Evolutionary conservation across 2,329 filamentous ascomycete genomes (phyloP).

Genomic region (Ambrosiella cleistominuta): DNA sequence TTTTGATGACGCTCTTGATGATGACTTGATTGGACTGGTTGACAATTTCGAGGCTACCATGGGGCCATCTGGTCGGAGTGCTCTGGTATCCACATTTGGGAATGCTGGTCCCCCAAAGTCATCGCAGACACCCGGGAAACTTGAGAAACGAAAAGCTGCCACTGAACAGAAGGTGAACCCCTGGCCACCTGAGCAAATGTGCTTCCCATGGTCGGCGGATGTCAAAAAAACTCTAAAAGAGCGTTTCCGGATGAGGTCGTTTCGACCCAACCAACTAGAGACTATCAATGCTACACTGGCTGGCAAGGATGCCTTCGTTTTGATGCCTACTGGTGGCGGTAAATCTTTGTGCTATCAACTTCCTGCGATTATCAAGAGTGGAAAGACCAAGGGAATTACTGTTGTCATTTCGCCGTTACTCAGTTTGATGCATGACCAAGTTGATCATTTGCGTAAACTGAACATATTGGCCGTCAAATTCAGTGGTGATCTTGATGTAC

Average conservation of each 20-base stretch:
- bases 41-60: slow-evolving; percentile 17
- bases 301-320: slow-evolving; percentile 79
- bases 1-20: slow-evolving; percentile 10
- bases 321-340: slow-evolving; percentile 95
- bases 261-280: slow-evolving; percentile 80
- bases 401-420: slow-evolving; percentile 88
- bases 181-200: slow-evolving; percentile 38
- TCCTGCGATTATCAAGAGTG: slow-evolving; percentile 65
- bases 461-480: slow-evolving; percentile 66
- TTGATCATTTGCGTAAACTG: slow-evolving; percentile 58
- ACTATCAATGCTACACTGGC: slow-evolving; percentile 84
- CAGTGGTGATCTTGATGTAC: slow-evolving; percentile 54
- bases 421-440: slow-evolving; percentile 95
- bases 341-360: slow-evolving; percentile 96
- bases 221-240: slow-evolving; percentile 66
- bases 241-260: slow-evolving; percentile 68
- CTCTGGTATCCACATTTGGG: neutral
- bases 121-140: slow-evolving; percentile 24
- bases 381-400: slow-evolving; percentile 70
- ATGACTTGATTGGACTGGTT: slow-evolving; percentile 13
- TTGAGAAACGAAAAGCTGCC: slow-evolving; percentile 18
- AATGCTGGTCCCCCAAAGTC: slow-evolving; percentile 17
- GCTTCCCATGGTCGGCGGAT: slow-evolving; percentile 68
- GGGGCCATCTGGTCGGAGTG: slow-evolving; percentile 16
- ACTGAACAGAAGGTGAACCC: slow-evolving; percentile 17